phyloP scores from a whole-genome alignment of 208 protist genomes.

The Acanthamoeba sp. region DNA sequence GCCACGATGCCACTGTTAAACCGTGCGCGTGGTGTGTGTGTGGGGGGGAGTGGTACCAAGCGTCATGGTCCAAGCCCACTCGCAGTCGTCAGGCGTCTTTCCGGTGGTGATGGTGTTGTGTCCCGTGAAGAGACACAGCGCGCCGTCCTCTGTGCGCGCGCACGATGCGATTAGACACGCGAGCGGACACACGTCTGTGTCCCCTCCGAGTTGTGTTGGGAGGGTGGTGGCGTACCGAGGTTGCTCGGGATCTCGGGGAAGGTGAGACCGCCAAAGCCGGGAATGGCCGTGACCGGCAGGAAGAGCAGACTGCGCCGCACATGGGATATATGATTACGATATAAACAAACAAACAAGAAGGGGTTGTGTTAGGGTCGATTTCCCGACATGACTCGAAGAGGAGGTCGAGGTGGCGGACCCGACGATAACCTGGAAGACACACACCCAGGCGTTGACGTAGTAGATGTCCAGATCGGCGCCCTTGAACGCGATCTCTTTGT shows the following conservation, averaged over 20 bases:
- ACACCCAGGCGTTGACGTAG: slow-evolving; percentile 77
- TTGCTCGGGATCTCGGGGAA: slow-evolving; percentile 63
- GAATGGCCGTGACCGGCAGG: slow-evolving; percentile 70
- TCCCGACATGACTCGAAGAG: no score
- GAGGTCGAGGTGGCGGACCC: neutral
- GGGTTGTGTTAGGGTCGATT: no score
- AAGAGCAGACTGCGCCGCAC: neutral
- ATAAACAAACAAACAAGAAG: no score
- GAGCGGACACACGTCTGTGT: no score
- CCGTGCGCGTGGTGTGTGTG: neutral
- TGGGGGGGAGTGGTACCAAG: slow-evolving; percentile 2
- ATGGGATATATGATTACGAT: no score
- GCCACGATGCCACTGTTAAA: no score
- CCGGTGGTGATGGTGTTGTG: slow-evolving; percentile 64
- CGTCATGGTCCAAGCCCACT: slow-evolving; percentile 65
- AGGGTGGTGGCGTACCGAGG: no score
- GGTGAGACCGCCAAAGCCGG: slow-evolving; percentile 64
- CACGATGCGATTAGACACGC: no score
- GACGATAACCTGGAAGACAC: slow-evolving; percentile 75
- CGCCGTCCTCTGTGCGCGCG: slow-evolving; percentile 34
- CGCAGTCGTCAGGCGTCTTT: neutral
- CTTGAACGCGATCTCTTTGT: slow-evolving; percentile 80
- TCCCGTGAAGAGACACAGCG: slow-evolving; percentile 67
- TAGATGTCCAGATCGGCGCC: slow-evolving; percentile 69
- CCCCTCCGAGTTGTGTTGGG: no score